These are phyloP conservation scores for Cicer arietinum DNA, from an alignment of 306 rosid species.

Conservation along the genomic window DNA sequence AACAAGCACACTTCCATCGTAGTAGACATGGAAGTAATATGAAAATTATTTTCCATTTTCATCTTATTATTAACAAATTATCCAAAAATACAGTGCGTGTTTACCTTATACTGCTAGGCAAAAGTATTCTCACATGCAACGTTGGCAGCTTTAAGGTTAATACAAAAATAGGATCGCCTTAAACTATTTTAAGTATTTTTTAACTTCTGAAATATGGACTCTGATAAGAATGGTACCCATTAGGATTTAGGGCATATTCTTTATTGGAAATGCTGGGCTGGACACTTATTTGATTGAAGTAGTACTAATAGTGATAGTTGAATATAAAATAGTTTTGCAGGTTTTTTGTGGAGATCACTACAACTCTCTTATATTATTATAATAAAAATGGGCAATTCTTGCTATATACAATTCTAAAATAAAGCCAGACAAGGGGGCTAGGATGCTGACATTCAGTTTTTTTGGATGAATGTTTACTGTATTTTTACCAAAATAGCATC, in stretches of 20 bases:
- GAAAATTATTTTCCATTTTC: slow-evolving; percentile 1
- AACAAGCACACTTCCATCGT: not conserved
- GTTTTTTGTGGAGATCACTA: slow-evolving; percentile 9
- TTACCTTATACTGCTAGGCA: not conserved
- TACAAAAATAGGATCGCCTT: slow-evolving; percentile 22
- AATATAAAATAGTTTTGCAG: slow-evolving; percentile 29
- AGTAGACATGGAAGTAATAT: slow-evolving; percentile 4
- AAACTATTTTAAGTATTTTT: slow-evolving; percentile 32
- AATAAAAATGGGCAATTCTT: slow-evolving; percentile 15
- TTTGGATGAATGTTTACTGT: slow-evolving; percentile 35
- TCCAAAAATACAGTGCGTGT: not conserved
- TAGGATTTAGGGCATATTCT: slow-evolving; percentile 1
- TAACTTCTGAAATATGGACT: slow-evolving; percentile 3
- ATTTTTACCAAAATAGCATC: not conserved
- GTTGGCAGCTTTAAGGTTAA: slow-evolving; percentile 33
- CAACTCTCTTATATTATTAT: not conserved
- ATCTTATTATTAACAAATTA: slow-evolving; percentile 4
- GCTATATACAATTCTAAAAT: slow-evolving; percentile 25
- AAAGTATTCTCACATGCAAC: slow-evolving; percentile 25
- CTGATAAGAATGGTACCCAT: slow-evolving; percentile 25
- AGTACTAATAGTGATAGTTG: slow-evolving; percentile 27
- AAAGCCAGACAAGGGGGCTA: slow-evolving; percentile 31
- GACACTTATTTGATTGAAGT: slow-evolving; percentile 33
- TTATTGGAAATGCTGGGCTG: slow-evolving; percentile 5
- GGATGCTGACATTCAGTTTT: slow-evolving; percentile 34